Percentiles rank a stretch among this genome's conserved stretches.
Conservation (phyloP, 805 yeast species). For the Saturnispora gosingensis region DNA sequence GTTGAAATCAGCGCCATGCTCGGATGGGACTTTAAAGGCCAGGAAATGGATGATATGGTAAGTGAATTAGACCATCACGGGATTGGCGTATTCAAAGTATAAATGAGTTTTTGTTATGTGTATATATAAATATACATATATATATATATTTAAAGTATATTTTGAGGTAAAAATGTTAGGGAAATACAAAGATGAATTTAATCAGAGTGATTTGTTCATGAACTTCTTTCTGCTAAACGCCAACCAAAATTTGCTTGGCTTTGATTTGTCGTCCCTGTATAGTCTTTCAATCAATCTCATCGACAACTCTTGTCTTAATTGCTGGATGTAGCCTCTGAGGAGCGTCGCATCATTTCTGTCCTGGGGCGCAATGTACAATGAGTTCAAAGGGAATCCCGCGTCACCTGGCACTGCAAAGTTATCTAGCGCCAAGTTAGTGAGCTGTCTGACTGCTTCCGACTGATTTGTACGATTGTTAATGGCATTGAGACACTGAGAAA, state of each 20-base stretch:
- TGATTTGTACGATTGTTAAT: conserved; percentile 41
- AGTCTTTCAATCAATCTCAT: conserved; percentile 67
- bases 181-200: neutral
- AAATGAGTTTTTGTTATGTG: neutral
- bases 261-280: conserved; percentile 46
- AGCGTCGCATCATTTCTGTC: conserved; percentile 71
- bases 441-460: conserved; percentile 53
- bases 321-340: conserved; percentile 73
- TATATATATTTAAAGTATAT: neutral
- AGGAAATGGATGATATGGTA: conserved; percentile 54
- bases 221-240: conserved; percentile 92
- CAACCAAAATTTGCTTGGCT: conserved; percentile 89
- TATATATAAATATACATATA: neutral
- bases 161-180: neutral
- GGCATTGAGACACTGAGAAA: conserved; percentile 73
- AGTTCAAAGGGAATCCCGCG: conserved; percentile 84
- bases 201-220: conserved; percentile 78
- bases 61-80: conserved; percentile 62
- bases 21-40: conserved; percentile 74
- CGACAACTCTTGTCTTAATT: conserved; percentile 91
- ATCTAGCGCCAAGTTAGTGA: conserved; percentile 81
- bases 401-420: conserved; percentile 92
- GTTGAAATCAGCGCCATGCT: conserved; percentile 64
- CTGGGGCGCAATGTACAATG: conserved; percentile 63
- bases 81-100: conserved; percentile 25